Conservation (phyloP, 1,284 basidiomycete species). For the Cutaneotrichosporon curvatum region DNA sequence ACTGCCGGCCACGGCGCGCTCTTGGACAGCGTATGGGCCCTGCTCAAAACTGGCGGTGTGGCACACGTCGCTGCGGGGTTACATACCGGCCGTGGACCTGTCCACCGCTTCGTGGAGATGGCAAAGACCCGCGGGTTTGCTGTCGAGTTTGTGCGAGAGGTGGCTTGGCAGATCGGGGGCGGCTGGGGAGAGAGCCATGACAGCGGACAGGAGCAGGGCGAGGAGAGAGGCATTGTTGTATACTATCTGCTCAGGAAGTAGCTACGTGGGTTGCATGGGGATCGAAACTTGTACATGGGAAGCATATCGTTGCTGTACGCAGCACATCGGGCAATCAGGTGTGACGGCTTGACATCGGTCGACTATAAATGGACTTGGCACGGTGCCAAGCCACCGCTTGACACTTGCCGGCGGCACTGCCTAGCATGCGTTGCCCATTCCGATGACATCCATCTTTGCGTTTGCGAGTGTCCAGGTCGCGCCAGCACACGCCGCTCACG, state of each 20-base stretch:
- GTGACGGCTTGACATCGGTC: no score
- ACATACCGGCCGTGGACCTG: constrained; percentile 41
- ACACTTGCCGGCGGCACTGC: no score
- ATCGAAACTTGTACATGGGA: no score
- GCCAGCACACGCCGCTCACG: no score
- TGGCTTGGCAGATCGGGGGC: constrained; percentile 27
- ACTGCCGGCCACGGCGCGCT: constrained; percentile 31
- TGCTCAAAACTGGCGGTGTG: constrained; percentile 24
- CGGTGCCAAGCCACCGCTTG: no score
- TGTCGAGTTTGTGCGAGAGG: constrained; percentile 19
- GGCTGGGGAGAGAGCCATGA: constrained; percentile 27
- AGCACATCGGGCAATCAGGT: no score
- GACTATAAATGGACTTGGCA: no score
- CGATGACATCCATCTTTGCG: no score
- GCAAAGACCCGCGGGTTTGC: constrained; percentile 20
- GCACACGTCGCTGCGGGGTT: constrained; percentile 41
- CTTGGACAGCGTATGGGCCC: constrained; percentile 28
- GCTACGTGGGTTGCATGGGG: no score
- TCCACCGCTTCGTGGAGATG: constrained; percentile 30
- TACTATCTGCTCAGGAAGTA: constrained; percentile 25
- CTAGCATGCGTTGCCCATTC: no score
- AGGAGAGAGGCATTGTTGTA: constrained; percentile 42
- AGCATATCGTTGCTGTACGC: no score
- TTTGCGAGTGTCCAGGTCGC: no score
- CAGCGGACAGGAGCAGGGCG: constrained; percentile 13